Conservation (phyloP, 257 asterid genomes). For the Euphrasia confusa region DNA sequence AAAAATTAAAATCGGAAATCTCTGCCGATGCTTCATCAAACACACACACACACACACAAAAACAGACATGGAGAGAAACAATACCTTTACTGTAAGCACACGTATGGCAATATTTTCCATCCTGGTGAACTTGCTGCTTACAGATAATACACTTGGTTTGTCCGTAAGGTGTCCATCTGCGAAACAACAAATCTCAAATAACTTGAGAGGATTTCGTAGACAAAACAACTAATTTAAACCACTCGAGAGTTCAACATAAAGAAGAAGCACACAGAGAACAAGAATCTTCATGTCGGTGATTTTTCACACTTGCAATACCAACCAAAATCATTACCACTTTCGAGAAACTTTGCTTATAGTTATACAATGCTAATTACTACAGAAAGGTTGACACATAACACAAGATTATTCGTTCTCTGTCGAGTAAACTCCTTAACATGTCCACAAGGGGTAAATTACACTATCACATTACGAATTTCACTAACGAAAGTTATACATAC, state of each 20-base stretch:
- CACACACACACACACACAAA: neutral
- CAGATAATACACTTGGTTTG: constrained; percentile 80
- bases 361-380: neutral
- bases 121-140: constrained; percentile 99
- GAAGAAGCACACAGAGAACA: neutral
- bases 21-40: neutral
- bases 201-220: neutral
- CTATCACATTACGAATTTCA: neutral
- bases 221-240: neutral
- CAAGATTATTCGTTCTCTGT: neutral
- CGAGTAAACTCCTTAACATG: neutral
- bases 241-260: neutral
- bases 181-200: constrained; percentile 19
- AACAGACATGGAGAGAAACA: neutral
- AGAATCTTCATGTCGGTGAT: neutral
- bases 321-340: neutral
- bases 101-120: constrained; percentile 93
- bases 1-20: constrained; percentile 11
- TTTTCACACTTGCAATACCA: neutral
- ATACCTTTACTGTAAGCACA: constrained; percentile 96
- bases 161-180: constrained; percentile 98
- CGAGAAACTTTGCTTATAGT: neutral
- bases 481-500: neutral
- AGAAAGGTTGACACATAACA: neutral
- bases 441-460: constrained; percentile 1